phyloP scores from a whole-genome alignment of 1,139 yeast genomes.

The Hansenula sp. region DNA sequence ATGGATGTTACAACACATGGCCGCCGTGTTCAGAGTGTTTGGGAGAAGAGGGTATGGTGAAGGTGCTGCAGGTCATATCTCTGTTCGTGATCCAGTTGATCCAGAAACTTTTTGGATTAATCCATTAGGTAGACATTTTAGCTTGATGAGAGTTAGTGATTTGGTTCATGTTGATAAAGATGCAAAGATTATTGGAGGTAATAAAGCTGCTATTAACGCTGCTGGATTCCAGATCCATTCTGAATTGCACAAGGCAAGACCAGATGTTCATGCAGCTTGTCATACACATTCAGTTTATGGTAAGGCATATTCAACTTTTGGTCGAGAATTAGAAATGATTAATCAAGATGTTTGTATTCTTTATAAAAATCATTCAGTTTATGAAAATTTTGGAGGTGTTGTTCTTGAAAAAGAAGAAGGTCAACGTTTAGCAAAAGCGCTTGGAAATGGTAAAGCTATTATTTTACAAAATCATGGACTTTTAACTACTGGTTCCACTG shows the following conservation, averaged over 20 bases:
- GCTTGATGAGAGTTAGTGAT: conserved; percentile 63
- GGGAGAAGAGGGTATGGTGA: conserved; percentile 72
- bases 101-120: conserved; percentile 75
- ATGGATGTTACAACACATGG: conserved; percentile 72
- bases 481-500: conserved; percentile 70
- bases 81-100: conserved; percentile 72
- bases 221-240: conserved; percentile 83
- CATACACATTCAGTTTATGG: conserved; percentile 77
- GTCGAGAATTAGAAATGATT: conserved; percentile 69
- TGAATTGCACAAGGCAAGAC: conserved; percentile 71
- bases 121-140: conserved; percentile 71
- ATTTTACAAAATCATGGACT: conserved; percentile 78
- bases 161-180: conserved; percentile 73
- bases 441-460: conserved; percentile 56
- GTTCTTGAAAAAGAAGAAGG: conserved; percentile 78
- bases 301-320: conserved; percentile 71
- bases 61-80: conserved; percentile 80
- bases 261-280: conserved; percentile 78
- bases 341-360: conserved; percentile 74
- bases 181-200: conserved; percentile 68
- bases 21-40: conserved; percentile 76
- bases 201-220: conserved; percentile 62
- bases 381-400: conserved; percentile 71
- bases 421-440: conserved; percentile 55
- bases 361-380: conserved; percentile 63